Percentiles rank a stretch among this genome's conserved stretches.
Conservation (phyloP, 306 rosid species). For the Coriaria nepalensis region DNA sequence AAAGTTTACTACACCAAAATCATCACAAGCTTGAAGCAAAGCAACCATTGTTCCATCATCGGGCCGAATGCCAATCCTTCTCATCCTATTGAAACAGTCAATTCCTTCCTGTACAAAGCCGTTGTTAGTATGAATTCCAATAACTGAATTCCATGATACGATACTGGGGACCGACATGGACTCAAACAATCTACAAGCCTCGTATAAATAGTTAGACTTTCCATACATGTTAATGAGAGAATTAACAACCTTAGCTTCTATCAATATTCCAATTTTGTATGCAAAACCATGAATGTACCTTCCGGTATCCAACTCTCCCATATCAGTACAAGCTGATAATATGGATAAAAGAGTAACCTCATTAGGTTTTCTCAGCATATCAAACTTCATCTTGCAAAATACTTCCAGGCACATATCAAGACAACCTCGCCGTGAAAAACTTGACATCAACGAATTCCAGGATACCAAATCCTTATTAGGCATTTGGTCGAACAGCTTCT, state of each 20-base stretch:
- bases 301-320: conserved; percentile 28
- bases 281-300: conserved; percentile 45
- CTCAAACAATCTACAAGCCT: conserved; percentile 27
- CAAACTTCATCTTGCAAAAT: conserved; percentile 33
- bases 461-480: conserved; percentile 46
- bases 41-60: too few relatives aligned
- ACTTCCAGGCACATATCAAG: conserved; percentile 31
- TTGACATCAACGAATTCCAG: conserved; percentile 63
- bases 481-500: conserved; percentile 50
- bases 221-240: conserved; percentile 62
- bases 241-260: conserved; percentile 44
- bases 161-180: too few relatives aligned
- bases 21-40: too few relatives aligned
- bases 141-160: too few relatives aligned
- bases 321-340: conserved; percentile 40
- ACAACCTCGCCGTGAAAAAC: conserved; percentile 34
- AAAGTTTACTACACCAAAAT: too few relatives aligned
- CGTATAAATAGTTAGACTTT: conserved; percentile 31
- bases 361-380: conserved; percentile 24
- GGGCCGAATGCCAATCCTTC: too few relatives aligned
- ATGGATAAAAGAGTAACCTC: conserved; percentile 44
- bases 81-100: too few relatives aligned
- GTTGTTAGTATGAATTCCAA: too few relatives aligned
- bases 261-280: conserved; percentile 35
- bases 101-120: too few relatives aligned